Percentiles rank a stretch among this genome's conserved stretches.
Evolutionary conservation across 192 early-diverging fungal genomes (phyloP).

Genomic region (Linderina pennispora): DNA sequence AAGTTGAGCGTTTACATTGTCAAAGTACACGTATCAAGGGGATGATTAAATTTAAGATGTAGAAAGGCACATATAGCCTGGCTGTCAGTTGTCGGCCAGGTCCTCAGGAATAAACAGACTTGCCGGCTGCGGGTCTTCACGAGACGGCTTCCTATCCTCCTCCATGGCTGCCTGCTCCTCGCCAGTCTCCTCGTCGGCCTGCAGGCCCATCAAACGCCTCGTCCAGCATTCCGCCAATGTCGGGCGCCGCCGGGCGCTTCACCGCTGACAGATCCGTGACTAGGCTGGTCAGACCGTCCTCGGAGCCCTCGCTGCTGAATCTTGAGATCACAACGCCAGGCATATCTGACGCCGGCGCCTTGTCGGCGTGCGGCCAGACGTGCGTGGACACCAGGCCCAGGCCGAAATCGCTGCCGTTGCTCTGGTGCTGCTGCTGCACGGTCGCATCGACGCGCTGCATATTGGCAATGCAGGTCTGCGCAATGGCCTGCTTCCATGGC

Average conservation of each 20-base stretch:
- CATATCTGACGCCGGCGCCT: conserved; percentile 19
- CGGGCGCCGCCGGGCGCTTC: conserved; percentile 3
- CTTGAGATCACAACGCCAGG: conserved; percentile 21
- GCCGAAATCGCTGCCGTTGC: conserved; percentile 16
- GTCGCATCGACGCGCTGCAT: conserved; percentile 40
- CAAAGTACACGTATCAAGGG: too few species aligned
- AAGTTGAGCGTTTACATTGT: too few species aligned
- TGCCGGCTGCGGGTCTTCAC: too few species aligned
- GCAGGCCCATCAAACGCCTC: background rate
- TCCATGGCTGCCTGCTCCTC: too few species aligned
- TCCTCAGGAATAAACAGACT: too few species aligned
- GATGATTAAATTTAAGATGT: too few species aligned
- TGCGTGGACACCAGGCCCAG: conserved; percentile 18
- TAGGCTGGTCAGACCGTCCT: conserved; percentile 25
- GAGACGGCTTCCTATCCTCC: too few species aligned
- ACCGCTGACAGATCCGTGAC: conserved; percentile 33
- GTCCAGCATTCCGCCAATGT: background rate
- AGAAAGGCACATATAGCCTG: too few species aligned
- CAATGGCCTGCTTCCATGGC: conserved; percentile 47
- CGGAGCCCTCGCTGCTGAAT: conserved; percentile 25
- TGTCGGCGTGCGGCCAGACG: conserved; percentile 20
- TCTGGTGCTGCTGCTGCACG: conserved; percentile 6
- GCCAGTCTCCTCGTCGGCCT: background rate
- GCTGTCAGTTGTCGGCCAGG: too few species aligned
- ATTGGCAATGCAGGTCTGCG: conserved; percentile 45